phyloP scores from a whole-genome alignment of 805 yeast species.

The Ogataea methanolica region DNA sequence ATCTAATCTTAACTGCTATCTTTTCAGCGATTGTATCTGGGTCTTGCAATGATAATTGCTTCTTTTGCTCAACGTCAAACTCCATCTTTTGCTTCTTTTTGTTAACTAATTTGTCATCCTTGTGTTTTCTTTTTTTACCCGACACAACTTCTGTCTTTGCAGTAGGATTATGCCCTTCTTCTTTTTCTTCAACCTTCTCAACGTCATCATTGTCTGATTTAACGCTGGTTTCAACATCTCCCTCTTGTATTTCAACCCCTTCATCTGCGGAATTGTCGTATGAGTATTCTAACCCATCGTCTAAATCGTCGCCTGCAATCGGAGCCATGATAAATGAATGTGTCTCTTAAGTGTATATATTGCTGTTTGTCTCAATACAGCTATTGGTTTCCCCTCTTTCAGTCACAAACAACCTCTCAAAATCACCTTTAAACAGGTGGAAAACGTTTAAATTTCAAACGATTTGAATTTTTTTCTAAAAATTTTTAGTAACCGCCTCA shows the following conservation, averaged over 20 bases:
- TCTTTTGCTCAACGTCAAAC: slow-evolving; percentile 56
- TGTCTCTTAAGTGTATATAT: background rate
- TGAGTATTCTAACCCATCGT: slow-evolving; percentile 66
- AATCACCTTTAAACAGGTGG: background rate
- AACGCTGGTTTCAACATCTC: slow-evolving; percentile 13
- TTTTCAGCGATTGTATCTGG: slow-evolving; percentile 64
- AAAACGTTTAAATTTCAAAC: background rate
- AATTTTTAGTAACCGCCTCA: background rate
- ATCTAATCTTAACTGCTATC: slow-evolving; percentile 57
- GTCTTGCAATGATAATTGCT: slow-evolving; percentile 45
- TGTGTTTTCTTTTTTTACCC: slow-evolving; percentile 26
- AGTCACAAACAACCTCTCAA: too few relatives aligned
- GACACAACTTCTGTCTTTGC: slow-evolving; percentile 1
- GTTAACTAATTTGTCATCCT: slow-evolving; percentile 44
- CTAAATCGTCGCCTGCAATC: slow-evolving; percentile 63
- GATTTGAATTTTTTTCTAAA: background rate
- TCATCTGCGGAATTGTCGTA: slow-evolving; percentile 30
- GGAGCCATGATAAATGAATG: background rate
- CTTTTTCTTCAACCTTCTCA: slow-evolving; percentile 16
- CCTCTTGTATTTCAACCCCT: slow-evolving; percentile 33
- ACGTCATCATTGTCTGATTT: slow-evolving; percentile 14
- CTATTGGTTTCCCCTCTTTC: too few relatives aligned
- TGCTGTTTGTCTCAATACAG: too few relatives aligned
- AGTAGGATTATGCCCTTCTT: slow-evolving; percentile 1
- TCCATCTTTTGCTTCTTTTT: slow-evolving; percentile 68